A percentile compares a stretch with the other conserved stretches of the same genome.
phyloP scores from a whole-genome alignment of 148 eudicot genomes.

The Chenopodium suecicum region DNA sequence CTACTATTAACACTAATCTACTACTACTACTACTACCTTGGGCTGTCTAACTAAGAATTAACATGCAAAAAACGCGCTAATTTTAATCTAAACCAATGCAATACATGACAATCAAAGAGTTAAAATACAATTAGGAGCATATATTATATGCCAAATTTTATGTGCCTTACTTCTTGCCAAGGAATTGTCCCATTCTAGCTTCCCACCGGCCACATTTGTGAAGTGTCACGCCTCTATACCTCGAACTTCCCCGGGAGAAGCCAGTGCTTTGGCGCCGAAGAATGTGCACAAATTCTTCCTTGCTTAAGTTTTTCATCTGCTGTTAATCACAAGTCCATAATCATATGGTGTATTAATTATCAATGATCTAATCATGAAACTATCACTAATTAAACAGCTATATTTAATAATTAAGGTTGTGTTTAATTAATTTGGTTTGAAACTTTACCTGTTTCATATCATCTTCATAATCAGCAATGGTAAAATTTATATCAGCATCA shows the following conservation, averaged over 20 bases:
- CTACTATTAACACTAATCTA: neutral
- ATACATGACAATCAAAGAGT: neutral
- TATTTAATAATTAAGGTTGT: neutral
- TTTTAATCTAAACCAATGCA: neutral
- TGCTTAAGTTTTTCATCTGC: conserved; percentile 60
- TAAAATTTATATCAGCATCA: conserved; percentile 87
- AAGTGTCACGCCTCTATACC: conserved; percentile 75
- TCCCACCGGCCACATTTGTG: conserved; percentile 95
- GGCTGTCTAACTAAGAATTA: neutral
- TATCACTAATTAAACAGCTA: neutral
- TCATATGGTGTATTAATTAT: neutral
- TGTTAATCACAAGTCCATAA: conserved; percentile 22
- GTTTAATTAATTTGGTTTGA: neutral
- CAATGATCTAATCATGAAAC: neutral
- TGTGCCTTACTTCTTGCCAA: conserved; percentile 67
- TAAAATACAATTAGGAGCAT: neutral
- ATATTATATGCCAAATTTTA: neutral
- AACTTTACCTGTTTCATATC: conserved; percentile 69
- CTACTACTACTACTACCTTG: neutral
- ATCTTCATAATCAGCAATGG: conserved; percentile 61
- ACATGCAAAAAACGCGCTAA: conserved; percentile 7
- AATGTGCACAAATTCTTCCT: conserved; percentile 85
- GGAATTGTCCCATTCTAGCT: conserved; percentile 79
- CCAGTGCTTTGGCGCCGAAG: conserved; percentile 87
- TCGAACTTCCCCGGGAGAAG: conserved; percentile 72